Conservation (phyloP, 306 rosid genomes). For the Cicer cuneatum region DNA sequence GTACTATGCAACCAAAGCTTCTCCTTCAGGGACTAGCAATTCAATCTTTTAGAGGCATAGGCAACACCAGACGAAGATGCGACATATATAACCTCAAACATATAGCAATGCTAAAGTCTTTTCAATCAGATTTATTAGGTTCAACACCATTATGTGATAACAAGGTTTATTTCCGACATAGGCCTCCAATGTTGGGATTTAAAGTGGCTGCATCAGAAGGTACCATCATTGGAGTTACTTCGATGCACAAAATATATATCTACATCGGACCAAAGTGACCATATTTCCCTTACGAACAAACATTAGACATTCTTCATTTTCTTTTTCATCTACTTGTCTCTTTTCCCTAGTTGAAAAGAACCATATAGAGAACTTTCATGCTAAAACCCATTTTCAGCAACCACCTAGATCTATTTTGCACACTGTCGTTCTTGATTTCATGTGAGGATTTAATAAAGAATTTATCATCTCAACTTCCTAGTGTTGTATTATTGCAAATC, state of each 20-base stretch:
- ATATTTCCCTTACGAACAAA: slow-evolving; percentile 3
- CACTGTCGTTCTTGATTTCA: background rate
- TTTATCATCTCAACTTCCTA: background rate
- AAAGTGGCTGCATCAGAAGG: background rate
- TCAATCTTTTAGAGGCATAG: slow-evolving; percentile 8
- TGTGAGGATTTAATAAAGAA: background rate
- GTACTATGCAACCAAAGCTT: background rate
- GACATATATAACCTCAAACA: background rate
- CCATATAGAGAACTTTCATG: background rate
- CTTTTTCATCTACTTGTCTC: background rate
- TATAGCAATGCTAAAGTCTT: background rate
- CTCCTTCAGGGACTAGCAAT: background rate
- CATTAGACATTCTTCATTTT: background rate
- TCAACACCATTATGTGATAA: background rate
- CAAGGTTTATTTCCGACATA: slow-evolving; percentile 19
- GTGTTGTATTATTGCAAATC: background rate
- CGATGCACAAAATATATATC: slow-evolving; percentile 7
- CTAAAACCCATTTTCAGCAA: background rate
- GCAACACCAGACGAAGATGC: background rate
- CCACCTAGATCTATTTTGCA: background rate
- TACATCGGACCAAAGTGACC: background rate
- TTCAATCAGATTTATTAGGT: background rate
- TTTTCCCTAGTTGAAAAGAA: background rate
- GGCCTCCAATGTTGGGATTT: background rate
- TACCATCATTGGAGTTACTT: background rate